These are phyloP conservation scores for Malus domestica DNA, from an alignment of 306 rosid genomes.

Conservation along the genomic window DNA sequence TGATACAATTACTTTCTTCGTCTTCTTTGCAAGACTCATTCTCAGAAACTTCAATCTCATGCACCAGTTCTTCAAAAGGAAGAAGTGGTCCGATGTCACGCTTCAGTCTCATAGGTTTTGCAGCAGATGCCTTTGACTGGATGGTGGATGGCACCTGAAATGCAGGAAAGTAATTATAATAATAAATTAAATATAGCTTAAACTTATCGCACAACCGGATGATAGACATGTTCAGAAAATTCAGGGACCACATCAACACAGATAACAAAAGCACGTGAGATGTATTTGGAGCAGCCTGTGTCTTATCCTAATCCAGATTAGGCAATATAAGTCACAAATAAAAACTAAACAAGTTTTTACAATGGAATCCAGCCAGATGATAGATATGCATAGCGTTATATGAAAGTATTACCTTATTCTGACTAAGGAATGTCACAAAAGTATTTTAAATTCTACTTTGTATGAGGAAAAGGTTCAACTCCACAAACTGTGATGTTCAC, in stretches of 20 bases:
- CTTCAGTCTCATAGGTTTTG: slow-evolving; percentile 31
- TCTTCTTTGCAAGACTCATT: slow-evolving; percentile 36
- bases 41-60: slow-evolving; percentile 35
- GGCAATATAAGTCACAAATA: not conserved
- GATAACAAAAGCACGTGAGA: not conserved
- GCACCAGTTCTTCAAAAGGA: slow-evolving; percentile 63
- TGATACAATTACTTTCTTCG: slow-evolving; percentile 29
- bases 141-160: slow-evolving; percentile 39
- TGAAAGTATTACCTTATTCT: not conserved
- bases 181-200: not conserved
- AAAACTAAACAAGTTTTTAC: not conserved
- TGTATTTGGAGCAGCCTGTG: not conserved
- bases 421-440: too few species aligned
- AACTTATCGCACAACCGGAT: not conserved
- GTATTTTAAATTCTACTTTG: too few species aligned
- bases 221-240: not conserved
- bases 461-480: too few species aligned
- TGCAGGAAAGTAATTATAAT: not conserved
- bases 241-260: not conserved
- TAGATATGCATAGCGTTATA: too few species aligned
- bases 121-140: slow-evolving; percentile 44
- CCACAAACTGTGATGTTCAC: not conserved
- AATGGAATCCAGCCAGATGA: not conserved
- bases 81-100: slow-evolving; percentile 66
- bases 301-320: not conserved